Evolutionary conservation across 768 basidiomycete genomes (phyloP).

Genomic region (Jaapia argillacea): DNA sequence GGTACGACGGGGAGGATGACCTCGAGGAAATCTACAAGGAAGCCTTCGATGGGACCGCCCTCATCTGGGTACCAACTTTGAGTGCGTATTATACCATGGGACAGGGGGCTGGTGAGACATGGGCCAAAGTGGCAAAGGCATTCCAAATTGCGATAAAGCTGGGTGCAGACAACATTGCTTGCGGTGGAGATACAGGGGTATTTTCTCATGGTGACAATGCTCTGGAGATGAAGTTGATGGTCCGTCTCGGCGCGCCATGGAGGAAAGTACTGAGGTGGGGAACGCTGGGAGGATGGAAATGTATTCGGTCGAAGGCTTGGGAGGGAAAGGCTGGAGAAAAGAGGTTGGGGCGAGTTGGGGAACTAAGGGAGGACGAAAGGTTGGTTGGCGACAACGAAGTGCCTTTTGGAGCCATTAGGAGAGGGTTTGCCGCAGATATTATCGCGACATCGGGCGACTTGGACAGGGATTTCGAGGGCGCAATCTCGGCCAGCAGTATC

Average conservation of each 20-base stretch:
- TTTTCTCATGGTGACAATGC: conserved; percentile 55
- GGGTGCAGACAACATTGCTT: conserved; percentile 39
- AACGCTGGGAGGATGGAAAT: conserved; percentile 50
- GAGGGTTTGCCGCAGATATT: conserved; percentile 47
- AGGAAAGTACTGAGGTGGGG: conserved; percentile 44
- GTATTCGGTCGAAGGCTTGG: conserved; percentile 37
- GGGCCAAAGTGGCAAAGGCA: conserved; percentile 26
- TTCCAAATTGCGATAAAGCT: conserved; percentile 36
- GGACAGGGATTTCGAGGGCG: conserved; percentile 28
- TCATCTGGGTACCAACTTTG: conserved; percentile 52
- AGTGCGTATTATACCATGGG: conserved; percentile 32
- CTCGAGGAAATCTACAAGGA: conserved; percentile 1
- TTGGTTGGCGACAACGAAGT: conserved; percentile 37
- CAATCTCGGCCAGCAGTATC: conserved; percentile 36
- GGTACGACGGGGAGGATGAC: background rate
- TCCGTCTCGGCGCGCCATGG: conserved; percentile 42
- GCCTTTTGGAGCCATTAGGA: conserved; percentile 42
- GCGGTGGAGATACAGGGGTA: conserved; percentile 57
- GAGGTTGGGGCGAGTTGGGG: conserved; percentile 17
- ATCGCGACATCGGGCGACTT: conserved; percentile 28
- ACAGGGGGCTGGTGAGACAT: conserved; percentile 14
- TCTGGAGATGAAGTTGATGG: conserved; percentile 54
- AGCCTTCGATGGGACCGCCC: conserved; percentile 4
- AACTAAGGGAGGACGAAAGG: conserved; percentile 15
- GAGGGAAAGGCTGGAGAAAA: conserved; percentile 22